Evolutionary conservation across 2,329 filamentous ascomycete genomes (phyloP).

Genomic region (Verticillium tricorpus): DNA sequence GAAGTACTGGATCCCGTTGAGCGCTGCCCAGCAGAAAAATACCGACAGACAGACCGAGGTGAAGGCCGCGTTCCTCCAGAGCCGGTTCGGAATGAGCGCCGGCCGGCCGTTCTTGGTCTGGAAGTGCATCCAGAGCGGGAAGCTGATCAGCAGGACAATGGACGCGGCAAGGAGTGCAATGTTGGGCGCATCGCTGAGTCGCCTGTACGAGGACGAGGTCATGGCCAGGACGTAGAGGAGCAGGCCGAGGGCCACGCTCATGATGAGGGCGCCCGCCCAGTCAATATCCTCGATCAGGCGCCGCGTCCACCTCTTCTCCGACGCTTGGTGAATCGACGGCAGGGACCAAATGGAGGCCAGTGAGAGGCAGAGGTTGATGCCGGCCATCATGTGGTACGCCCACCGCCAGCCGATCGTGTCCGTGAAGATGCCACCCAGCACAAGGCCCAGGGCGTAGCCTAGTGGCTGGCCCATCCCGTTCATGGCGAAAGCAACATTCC

Average conservation of each 20-base stretch:
- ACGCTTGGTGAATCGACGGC: conserved; percentile 17
- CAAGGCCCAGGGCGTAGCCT: conserved; percentile 43
- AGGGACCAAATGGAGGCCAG: conserved; percentile 30
- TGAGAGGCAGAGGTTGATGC: conserved; percentile 31
- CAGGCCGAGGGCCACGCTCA: conserved; percentile 40
- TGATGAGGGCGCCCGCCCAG: conserved; percentile 45
- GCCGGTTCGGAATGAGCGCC: conserved; percentile 54
- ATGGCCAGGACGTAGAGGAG: conserved; percentile 47
- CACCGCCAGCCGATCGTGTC: conserved; percentile 44
- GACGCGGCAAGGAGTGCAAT: conserved; percentile 40
- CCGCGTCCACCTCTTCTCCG: conserved; percentile 20
- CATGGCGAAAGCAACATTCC: conserved; percentile 38
- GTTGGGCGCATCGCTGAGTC: conserved; percentile 25
- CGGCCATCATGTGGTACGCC: conserved; percentile 34
- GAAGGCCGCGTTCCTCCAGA: conserved; percentile 54
- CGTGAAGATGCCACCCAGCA: conserved; percentile 44
- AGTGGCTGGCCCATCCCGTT: conserved; percentile 40
- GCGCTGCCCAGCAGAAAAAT: conserved; percentile 38
- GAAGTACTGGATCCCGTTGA: conserved; percentile 45
- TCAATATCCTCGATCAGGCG: conserved; percentile 39
- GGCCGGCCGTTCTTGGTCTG: conserved; percentile 42
- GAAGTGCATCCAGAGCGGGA: conserved; percentile 49
- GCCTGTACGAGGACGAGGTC: conserved; percentile 29
- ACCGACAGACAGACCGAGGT: conserved; percentile 49
- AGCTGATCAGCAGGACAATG: conserved; percentile 38